Base-by-base conservation (phyloP, 805 yeast species). In the Kazachstania viticola region DNA sequence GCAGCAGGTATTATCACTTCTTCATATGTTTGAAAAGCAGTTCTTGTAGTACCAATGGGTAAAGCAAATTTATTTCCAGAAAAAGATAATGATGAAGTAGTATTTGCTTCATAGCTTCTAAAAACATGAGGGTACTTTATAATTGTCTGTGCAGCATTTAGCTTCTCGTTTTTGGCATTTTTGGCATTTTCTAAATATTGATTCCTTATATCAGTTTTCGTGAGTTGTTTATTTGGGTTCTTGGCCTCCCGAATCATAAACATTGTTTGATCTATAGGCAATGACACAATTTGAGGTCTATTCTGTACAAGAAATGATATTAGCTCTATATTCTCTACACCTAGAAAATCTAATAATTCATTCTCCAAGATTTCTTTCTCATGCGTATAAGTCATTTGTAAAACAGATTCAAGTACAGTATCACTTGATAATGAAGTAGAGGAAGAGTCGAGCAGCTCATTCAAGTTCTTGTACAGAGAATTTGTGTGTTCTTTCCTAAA, bases 61-160 rank as follows among this genome's bases (percentile, higher is more conserved):
- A 91, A 62, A 1, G 78, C 62, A 45, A 75, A 81, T 47, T 78
- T 79, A 38, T 79, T 79, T 1, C 96, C 96, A 5, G 83, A 71
- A 28, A 83, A 70, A 0, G 87, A 75, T n/a, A 83, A 52, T 21
- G 76, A 74, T 27, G 72, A 73, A 4, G 54, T 35, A 9, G 44
- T 42, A 5, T 80, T 76, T 0, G 77, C 73, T 27, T 74, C 83
- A 31, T 69, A 72, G 27, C 77, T 62, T 40, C 80, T 73, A 54
- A 67, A 91, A 2, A 91, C 96, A 57, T 93, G 94, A 0, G 96
- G 95, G 46, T 84, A 88, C 33, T 68, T 61, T 14, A 67, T 67
- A 24, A 60, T 63, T 4, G 62, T 51, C 11, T 54, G 46, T 22
- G 64, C 69, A 1, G 73, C 70, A 11, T 62, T 63, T 13, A 77